Conservation (phyloP, 805 yeast species). For the Barnettozyma pratensis region DNA sequence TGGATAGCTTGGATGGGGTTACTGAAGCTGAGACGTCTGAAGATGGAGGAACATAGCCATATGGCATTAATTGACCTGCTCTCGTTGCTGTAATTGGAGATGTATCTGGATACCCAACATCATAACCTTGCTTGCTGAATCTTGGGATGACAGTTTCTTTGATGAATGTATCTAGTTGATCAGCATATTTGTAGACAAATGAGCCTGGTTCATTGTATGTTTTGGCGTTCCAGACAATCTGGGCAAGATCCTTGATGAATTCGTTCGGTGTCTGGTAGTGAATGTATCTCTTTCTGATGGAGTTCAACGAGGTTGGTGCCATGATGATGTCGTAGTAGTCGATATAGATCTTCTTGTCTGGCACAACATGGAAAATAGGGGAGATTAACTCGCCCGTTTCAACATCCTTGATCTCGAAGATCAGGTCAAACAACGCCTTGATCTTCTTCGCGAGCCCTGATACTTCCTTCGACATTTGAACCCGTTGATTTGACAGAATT, state of each 20-base stretch:
- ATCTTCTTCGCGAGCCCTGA: constrained; percentile 20
- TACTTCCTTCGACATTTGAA: constrained; percentile 15
- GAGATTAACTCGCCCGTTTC: constrained; percentile 37
- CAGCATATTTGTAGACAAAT: constrained; percentile 62
- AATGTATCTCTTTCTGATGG: constrained; percentile 55
- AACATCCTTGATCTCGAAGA: constrained; percentile 35
- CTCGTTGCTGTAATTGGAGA: constrained; percentile 15
- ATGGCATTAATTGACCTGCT: constrained; percentile 19
- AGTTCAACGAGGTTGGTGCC: constrained; percentile 77
- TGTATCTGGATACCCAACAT: constrained; percentile 36
- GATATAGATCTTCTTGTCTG: constrained; percentile 58
- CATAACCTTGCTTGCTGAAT: constrained; percentile 29
- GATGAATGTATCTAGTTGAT: constrained; percentile 38
- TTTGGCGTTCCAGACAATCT: constrained; percentile 87
- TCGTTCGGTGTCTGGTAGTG: constrained; percentile 58
- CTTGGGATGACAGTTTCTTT: constrained; percentile 31
- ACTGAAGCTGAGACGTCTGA: background rate
- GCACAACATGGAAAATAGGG: constrained; percentile 65
- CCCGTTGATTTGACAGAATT: background rate
- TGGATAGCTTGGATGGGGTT: constrained; percentile 1
- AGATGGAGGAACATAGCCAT: constrained; percentile 8
- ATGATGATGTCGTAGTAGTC: constrained; percentile 78
- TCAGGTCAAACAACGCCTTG: constrained; percentile 30
- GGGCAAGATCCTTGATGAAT: constrained; percentile 73
- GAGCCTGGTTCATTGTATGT: constrained; percentile 72